Evolutionary conservation across 208 protist genomes (phyloP), one percentile per base, ranked within the genome.

Genomic region (Leptomonas seymouri): DNA sequence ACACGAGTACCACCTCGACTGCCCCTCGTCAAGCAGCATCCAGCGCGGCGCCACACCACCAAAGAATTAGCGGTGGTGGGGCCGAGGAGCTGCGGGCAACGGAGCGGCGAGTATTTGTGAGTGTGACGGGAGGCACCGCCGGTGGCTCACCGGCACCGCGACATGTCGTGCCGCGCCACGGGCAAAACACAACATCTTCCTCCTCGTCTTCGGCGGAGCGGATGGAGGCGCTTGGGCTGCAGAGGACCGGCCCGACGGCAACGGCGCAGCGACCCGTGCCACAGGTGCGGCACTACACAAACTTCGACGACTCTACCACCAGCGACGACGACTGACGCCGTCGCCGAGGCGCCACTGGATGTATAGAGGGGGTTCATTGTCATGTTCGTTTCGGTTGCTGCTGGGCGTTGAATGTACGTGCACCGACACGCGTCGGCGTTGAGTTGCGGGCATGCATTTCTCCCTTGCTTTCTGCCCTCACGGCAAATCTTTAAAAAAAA

Each of bases 131-230:
- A 27, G n/a, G 55, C 16, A 16, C 12, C 11, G 6, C 21, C 12
- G 74, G 63, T 1, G 79, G 71, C 9, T 69, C 70, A 18, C 49
- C 78, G 42, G 66, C 76, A 39, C 62, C 53, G 6, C 61, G 73
- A 20, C 64, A 76, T 20, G 60, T 60, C 31, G 84, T 89, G 12
- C 80, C 84, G 18, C 74, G 64, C 5, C 84, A 89, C 62, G 84
- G 83, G 14, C 66, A 63, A 16, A 56, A 71, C 21, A 86, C 84
- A 5, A 86, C 84, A 0, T 76, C 80, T 8, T 86, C 80, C 11
- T 89, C 84, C 15, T 81, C 76, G 7, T 84, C 82, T 5, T 76
- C 56, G 31, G 65, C 80, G 12, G 73, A 63, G 61, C 31, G 55
- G 48, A 55, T 56, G 31, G 66, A 67, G 46, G 70, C 58, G 51